Evolutionary conservation across 208 protist genomes (phyloP).

Genomic region (Leishmania aethiopica): DNA sequence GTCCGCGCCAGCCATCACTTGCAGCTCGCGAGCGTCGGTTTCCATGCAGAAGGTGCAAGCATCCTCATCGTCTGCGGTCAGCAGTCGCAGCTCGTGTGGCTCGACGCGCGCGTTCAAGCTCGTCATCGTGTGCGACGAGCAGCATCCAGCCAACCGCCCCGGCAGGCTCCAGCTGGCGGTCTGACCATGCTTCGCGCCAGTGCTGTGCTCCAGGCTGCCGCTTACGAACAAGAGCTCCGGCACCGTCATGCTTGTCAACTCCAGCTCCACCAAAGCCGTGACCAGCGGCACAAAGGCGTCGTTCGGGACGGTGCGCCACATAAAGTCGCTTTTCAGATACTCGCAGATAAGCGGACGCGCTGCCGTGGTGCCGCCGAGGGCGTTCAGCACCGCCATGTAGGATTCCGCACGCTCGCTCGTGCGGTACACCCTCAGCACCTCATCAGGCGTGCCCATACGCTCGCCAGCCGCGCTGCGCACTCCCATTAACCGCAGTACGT

Average conservation of each 20-base stretch:
- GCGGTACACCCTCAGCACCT: conserved; percentile 1
- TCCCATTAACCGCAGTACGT: conserved; percentile 1
- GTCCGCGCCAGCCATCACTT: background rate
- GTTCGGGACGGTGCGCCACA: background rate
- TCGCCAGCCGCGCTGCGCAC: background rate
- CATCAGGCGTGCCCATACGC: background rate
- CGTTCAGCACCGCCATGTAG: conserved; percentile 8
- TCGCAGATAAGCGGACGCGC: background rate
- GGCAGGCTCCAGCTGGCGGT: background rate
- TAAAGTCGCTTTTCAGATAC: background rate
- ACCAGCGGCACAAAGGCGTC: conserved; percentile 1
- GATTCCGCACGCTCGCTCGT: background rate
- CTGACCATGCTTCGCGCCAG: background rate
- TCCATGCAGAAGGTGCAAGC: background rate
- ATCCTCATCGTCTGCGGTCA: conserved; percentile 2
- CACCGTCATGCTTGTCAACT: background rate
- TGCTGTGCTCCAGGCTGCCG: background rate
- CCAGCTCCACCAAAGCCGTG: background rate
- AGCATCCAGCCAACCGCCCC: background rate
- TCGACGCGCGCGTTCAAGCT: conserved; percentile 1
- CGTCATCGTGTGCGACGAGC: background rate
- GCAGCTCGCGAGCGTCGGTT: background rate
- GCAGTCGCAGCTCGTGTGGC: conserved; percentile 8
- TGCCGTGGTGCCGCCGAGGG: background rate
- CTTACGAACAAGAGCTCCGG: background rate